Evolutionary conservation across 2,329 filamentous ascomycete genomes (phyloP).

Genomic region (Parascedosporium putredinis): DNA sequence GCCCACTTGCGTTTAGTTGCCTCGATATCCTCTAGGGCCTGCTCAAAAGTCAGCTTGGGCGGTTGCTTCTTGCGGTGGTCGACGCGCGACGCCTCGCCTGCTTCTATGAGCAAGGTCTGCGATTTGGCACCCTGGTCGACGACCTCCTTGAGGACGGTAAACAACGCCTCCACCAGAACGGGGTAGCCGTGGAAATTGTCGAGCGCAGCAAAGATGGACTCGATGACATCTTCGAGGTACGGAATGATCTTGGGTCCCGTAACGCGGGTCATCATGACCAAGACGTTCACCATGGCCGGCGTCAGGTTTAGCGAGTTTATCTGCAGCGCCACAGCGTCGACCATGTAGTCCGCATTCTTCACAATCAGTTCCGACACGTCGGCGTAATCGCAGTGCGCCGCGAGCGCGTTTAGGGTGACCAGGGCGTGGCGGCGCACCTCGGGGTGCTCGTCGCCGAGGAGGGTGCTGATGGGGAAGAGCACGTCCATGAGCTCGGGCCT

Average conservation of each 20-base stretch:
- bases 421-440: conserved; percentile 72
- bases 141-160: conserved; percentile 70
- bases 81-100: conserved; percentile 20
- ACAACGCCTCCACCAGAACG: conserved; percentile 72
- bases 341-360: conserved; percentile 89
- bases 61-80: conserved; percentile 32
- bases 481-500: conserved; percentile 80
- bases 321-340: conserved; percentile 82
- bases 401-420: conserved; percentile 70
- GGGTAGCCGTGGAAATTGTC: conserved; percentile 94
- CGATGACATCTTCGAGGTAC: conserved; percentile 83
- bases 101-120: conserved; percentile 35
- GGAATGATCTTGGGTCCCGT: conserved; percentile 74
- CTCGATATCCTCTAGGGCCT: conserved; percentile 49
- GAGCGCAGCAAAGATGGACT: conserved; percentile 83
- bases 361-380: conserved; percentile 72
- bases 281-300: conserved; percentile 78
- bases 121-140: conserved; percentile 69
- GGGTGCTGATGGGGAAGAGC: conserved; percentile 83
- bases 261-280: conserved; percentile 88
- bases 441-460: conserved; percentile 61
- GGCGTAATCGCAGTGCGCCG: conserved; percentile 61
- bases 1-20: conserved; percentile 33
- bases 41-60: conserved; percentile 26
- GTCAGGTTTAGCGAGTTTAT: conserved; percentile 89